Percentiles rank a stretch among this genome's conserved stretches.
Conservation (phyloP, 768 basidiomycete genomes). For the Suillus tomentosus region DNA sequence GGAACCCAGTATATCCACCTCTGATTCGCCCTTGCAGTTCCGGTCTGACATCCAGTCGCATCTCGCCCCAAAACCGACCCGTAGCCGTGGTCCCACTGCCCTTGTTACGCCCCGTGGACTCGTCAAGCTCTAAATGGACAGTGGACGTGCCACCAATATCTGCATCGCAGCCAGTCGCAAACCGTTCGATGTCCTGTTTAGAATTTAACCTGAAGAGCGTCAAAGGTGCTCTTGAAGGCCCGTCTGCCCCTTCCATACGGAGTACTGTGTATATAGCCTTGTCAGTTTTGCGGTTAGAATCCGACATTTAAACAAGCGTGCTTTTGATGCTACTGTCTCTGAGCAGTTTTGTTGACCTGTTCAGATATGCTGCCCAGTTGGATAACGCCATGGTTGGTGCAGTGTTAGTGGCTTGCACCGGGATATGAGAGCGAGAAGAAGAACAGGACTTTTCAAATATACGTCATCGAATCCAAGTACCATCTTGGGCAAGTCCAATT, state of each 20-base stretch:
- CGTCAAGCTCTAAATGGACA: constrained; percentile 72
- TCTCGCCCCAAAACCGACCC: constrained; percentile 78
- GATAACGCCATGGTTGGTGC: constrained; percentile 26
- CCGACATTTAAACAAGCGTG: constrained; percentile 28
- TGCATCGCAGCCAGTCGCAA: constrained; percentile 80
- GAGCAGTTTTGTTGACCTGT: constrained; percentile 41
- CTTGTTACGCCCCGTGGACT: constrained; percentile 45
- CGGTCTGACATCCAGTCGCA: constrained; percentile 68
- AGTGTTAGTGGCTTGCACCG: constrained; percentile 1
- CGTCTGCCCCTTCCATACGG: constrained; percentile 76
- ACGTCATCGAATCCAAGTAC: not conserved
- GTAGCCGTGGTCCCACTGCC: constrained; percentile 52
- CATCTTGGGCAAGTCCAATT: not conserved
- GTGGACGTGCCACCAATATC: constrained; percentile 88
- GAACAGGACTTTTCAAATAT: not conserved
- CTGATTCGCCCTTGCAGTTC: constrained; percentile 70
- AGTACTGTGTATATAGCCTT: constrained; percentile 47
- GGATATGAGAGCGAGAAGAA: constrained; percentile 2
- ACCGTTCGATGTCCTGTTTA: constrained; percentile 55
- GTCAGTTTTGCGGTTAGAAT: constrained; percentile 16
- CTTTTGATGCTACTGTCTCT: constrained; percentile 45
- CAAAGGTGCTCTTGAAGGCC: constrained; percentile 58
- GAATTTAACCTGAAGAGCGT: constrained; percentile 69
- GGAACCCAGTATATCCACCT: constrained; percentile 89
- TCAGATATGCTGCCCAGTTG: constrained; percentile 34